phyloP scores from a whole-genome alignment of 805 yeast species.

The Isabelozyma gotoi region DNA sequence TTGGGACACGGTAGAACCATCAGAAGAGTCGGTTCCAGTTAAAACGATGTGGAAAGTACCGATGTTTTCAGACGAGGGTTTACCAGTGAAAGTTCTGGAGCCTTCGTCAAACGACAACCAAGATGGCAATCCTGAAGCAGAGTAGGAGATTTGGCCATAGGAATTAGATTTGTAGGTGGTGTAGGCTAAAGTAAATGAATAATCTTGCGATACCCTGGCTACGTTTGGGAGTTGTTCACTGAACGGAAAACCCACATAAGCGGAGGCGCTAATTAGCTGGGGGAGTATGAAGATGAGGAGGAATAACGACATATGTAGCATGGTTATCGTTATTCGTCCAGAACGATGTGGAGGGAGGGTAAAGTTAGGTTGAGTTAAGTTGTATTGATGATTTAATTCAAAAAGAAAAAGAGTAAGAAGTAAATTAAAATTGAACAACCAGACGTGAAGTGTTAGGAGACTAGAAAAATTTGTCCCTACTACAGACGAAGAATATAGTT shows the following conservation, averaged over 20 bases:
- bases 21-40: conserved; percentile 64
- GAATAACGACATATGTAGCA: conserved; percentile 11
- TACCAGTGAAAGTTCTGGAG: conserved; percentile 67
- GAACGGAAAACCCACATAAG: conserved; percentile 73
- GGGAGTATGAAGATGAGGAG: conserved; percentile 6
- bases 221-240: conserved; percentile 83
- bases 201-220: conserved; percentile 66
- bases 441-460: background rate
- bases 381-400: too few relatives aligned
- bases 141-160: conserved; percentile 49
- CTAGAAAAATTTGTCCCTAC: too few relatives aligned
- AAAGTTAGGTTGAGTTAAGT: background rate
- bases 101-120: conserved; percentile 77
- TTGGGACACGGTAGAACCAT: conserved; percentile 42
- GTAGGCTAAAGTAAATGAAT: conserved; percentile 64
- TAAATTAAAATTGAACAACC: too few relatives aligned
- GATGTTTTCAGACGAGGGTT: conserved; percentile 51
- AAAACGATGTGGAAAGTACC: conserved; percentile 46
- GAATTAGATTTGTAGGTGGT: conserved; percentile 58
- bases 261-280: conserved; percentile 40
- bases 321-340: conserved; percentile 1
- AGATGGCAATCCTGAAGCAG: conserved; percentile 59
- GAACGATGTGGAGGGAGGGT: background rate
- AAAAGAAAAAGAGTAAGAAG: too few relatives aligned
- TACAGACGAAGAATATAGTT: too few relatives aligned